Evolutionary conservation across 768 basidiomycete species (phyloP).

Genomic region (Leucocoprinus leucothites): DNA sequence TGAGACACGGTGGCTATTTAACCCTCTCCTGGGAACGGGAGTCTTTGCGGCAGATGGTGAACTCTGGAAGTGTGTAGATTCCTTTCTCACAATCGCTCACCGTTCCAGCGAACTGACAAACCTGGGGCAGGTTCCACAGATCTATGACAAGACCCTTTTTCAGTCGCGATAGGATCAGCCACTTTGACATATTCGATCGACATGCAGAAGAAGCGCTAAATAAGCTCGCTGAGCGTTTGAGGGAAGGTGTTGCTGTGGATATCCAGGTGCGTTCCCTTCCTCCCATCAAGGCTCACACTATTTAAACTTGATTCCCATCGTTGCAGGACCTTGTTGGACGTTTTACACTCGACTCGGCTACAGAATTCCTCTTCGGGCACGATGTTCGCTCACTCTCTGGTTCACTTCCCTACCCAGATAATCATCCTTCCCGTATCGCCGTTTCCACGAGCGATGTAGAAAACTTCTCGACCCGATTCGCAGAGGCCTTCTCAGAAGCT

Average conservation of each 20-base stretch:
- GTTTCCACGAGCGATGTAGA: slow-evolving; percentile 12
- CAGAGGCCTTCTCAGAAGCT: slow-evolving; percentile 34
- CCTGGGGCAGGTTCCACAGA: slow-evolving; percentile 44
- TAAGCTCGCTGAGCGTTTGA: slow-evolving; percentile 41
- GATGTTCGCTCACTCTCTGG: slow-evolving; percentile 31
- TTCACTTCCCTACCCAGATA: slow-evolving; percentile 18
- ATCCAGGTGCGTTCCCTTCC: slow-evolving; percentile 44
- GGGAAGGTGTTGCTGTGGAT: slow-evolving; percentile 48
- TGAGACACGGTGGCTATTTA: slow-evolving; percentile 17
- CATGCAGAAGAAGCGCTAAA: slow-evolving; percentile 47
- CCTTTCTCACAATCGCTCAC: not conserved
- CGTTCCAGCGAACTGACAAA: not conserved
- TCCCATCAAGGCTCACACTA: not conserved
- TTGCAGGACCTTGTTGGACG: slow-evolving; percentile 37
- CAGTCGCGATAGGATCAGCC: slow-evolving; percentile 51
- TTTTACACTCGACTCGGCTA: slow-evolving; percentile 62
- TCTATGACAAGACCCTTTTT: slow-evolving; percentile 71
- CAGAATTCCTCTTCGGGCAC: slow-evolving; percentile 54
- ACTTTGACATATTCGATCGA: slow-evolving; percentile 60
- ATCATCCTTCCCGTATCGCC: slow-evolving; percentile 13
- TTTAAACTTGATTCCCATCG: not conserved
- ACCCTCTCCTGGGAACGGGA: slow-evolving; percentile 41
- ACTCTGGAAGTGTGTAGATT: slow-evolving; percentile 54
- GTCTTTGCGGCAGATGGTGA: slow-evolving; percentile 59
- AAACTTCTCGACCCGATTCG: slow-evolving; percentile 24